phyloP scores from a whole-genome alignment of 106 monocot genomes.

The Amphibolis antarctica region DNA sequence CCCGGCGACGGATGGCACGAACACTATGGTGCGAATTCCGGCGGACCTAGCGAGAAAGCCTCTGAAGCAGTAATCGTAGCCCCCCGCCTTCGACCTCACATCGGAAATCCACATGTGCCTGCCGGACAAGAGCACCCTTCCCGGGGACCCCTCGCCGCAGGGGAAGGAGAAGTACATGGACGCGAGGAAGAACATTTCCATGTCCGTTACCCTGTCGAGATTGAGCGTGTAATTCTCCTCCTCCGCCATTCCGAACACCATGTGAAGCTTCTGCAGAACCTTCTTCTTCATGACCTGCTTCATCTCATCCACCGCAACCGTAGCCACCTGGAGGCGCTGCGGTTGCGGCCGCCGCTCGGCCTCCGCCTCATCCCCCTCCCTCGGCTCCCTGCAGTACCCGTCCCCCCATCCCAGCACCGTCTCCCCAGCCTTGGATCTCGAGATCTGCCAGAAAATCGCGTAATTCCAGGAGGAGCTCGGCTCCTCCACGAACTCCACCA shows the following conservation, averaged over 20 bases:
- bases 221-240: slow-evolving; percentile 56
- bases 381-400: slow-evolving; percentile 50
- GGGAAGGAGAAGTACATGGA: slow-evolving; percentile 93
- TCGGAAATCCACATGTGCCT: slow-evolving; percentile 56
- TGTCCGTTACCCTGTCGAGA: slow-evolving; percentile 60
- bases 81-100: slow-evolving; percentile 1
- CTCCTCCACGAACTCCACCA: slow-evolving; percentile 43
- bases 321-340: too few relatives aligned
- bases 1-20: slow-evolving; percentile 44
- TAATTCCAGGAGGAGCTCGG: slow-evolving; percentile 43
- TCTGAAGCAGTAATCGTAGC: slow-evolving; percentile 37
- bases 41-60: slow-evolving; percentile 38
- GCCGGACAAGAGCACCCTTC: slow-evolving; percentile 30
- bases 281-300: slow-evolving; percentile 38
- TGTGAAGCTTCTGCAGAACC: slow-evolving; percentile 54
- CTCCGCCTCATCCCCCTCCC: slow-evolving; percentile 15
- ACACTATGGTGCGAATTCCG: slow-evolving; percentile 47
- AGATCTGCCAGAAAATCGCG: slow-evolving; percentile 85
- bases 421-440: slow-evolving; percentile 37
- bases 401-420: slow-evolving; percentile 80
- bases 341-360: too few relatives aligned
- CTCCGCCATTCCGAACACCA: slow-evolving; percentile 37
- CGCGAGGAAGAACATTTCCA: slow-evolving; percentile 66
- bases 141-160: slow-evolving; percentile 50
- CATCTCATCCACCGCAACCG: background rate